These are phyloP conservation scores for Fusarium sp. DNA, from an alignment of 2,329 filamentous ascomycete genomes.

Conservation along the genomic window DNA sequence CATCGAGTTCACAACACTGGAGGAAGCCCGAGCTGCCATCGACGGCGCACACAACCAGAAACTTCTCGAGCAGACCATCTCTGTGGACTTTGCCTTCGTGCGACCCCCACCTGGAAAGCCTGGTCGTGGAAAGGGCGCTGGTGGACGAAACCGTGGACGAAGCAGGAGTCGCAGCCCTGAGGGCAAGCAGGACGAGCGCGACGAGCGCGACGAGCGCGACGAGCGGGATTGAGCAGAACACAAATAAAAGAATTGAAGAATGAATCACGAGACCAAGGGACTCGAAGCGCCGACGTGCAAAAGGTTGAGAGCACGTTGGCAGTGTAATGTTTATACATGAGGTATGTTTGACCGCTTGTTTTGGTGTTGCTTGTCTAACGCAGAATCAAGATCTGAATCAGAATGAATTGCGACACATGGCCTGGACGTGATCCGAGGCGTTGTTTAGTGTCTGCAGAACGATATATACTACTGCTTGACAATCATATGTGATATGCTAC, in stretches of 20 bases:
- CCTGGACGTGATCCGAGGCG: not conserved
- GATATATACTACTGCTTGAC: not conserved
- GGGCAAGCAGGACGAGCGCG: conserved; percentile 49
- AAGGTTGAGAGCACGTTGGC: conserved; percentile 43
- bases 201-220: conserved; percentile 50
- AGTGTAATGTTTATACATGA: conserved; percentile 42
- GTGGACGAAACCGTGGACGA: conserved; percentile 57
- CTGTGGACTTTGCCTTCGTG: conserved; percentile 88
- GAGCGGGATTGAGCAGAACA: conserved; percentile 44
- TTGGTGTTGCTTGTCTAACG: conserved; percentile 2
- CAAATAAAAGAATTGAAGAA: not conserved
- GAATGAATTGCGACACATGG: conserved; percentile 3
- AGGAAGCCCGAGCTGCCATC: conserved; percentile 84
- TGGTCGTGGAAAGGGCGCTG: conserved; percentile 52
- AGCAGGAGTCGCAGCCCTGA: conserved; percentile 63
- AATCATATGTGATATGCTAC: conserved; percentile 4
- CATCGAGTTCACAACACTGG: conserved; percentile 84
- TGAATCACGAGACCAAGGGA: not conserved
- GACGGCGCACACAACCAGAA: conserved; percentile 81
- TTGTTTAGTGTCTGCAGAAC: not conserved
- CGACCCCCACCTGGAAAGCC: conserved; percentile 73
- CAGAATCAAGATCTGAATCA: conserved; percentile 12
- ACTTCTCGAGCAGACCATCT: conserved; percentile 82
- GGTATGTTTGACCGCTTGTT: conserved; percentile 36
- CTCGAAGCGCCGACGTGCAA: not conserved